A percentile compares a stretch with the other conserved stretches of the same genome.
Conservation (phyloP, 257 asterid species). For the Linderniella brevidens region DNA sequence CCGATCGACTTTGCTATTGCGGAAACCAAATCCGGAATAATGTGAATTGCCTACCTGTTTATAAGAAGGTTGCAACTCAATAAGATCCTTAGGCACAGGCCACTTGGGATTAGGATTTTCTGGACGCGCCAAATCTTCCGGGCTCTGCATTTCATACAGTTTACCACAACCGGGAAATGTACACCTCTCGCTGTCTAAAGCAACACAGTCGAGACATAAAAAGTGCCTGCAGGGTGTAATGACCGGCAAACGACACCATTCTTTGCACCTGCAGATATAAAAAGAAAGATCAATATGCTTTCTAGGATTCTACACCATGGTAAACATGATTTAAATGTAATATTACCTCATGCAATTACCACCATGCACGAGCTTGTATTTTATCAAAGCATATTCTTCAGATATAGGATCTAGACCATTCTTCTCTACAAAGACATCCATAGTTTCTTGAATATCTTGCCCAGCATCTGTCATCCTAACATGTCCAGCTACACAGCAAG, state of each 20-base stretch:
- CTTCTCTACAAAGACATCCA: conserved; percentile 60
- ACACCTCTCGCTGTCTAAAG: conserved; percentile 76
- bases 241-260: conserved; percentile 93
- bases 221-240: conserved; percentile 92
- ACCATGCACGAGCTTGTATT: conserved; percentile 44
- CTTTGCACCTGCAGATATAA: conserved; percentile 46
- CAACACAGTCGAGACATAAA: conserved; percentile 83
- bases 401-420: conserved; percentile 56
- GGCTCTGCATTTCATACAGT: conserved; percentile 89
- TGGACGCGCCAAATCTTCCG: conserved; percentile 77
- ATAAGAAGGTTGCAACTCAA: conserved; percentile 96
- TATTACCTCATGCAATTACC: conserved; percentile 69
- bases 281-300: conserved; percentile 11
- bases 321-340: conserved; percentile 10
- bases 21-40: background rate
- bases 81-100: conserved; percentile 99
- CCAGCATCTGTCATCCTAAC: conserved; percentile 79
- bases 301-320: conserved; percentile 10
- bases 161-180: conserved; percentile 65
- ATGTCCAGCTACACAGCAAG: conserved; percentile 98
- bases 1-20: no score
- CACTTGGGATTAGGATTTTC: conserved; percentile 98
- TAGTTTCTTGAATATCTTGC: conserved; percentile 92
- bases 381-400: conserved; percentile 48
- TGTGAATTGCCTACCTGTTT: conserved; percentile 63